These are phyloP conservation scores for Colletotrichum acutatum DNA, from an alignment of 2,329 filamentous ascomycete genomes.

Conservation along the genomic window DNA sequence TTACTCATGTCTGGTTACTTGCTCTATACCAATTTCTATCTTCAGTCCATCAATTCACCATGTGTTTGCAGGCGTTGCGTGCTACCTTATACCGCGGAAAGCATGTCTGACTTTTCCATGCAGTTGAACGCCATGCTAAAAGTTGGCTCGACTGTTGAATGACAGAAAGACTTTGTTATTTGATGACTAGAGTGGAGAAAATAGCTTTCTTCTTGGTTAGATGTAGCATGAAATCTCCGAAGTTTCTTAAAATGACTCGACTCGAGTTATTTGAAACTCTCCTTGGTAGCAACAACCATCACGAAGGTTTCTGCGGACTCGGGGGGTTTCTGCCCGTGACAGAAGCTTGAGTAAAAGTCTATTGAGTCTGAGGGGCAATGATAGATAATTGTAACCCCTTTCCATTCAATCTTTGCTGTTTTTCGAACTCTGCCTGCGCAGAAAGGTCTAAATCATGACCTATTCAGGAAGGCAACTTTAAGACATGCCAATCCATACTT, in stretches of 20 bases:
- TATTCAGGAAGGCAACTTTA: neutral
- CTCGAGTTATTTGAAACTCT: neutral
- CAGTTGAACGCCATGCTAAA: neutral
- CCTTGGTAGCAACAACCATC: neutral
- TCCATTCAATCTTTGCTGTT: neutral
- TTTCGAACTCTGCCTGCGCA: neutral
- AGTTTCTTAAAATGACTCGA: neutral
- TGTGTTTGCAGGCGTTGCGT: neutral
- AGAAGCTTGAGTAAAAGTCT: neutral
- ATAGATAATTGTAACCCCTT: neutral
- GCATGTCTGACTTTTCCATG: neutral
- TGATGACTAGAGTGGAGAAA: neutral
- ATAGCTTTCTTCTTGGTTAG: neutral
- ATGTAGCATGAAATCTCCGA: neutral
- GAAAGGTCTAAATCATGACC: neutral
- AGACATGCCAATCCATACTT: neutral
- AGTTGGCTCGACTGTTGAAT: neutral
- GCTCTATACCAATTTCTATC: neutral
- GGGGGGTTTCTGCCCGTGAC: neutral
- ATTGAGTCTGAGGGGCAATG: neutral
- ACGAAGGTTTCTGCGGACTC: neutral
- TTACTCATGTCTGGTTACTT: neutral
- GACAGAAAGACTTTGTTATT: neutral
- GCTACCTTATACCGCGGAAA: too few relatives aligned
- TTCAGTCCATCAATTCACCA: neutral